A percentile compares a stretch with the other conserved stretches of the same genome.
Evolutionary conservation across 495 filamentous ascomycete species (phyloP).

Genomic region (Aspergillus panamensis): DNA sequence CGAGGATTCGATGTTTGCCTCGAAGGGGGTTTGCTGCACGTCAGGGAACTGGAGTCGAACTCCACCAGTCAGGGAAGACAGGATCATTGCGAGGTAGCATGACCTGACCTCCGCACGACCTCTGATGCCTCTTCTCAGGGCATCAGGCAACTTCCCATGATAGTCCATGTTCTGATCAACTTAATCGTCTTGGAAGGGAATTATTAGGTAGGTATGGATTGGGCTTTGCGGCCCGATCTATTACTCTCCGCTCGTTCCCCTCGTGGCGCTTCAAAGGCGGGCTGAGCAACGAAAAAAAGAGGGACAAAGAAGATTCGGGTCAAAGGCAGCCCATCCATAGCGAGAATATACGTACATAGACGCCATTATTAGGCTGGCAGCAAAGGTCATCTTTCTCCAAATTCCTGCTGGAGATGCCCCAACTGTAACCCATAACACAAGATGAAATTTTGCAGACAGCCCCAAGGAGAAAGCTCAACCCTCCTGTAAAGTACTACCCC

Average conservation of each 20-base stretch:
- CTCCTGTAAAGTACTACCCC: too few relatives aligned
- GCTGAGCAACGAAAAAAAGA: not conserved
- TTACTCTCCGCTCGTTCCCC: not conserved
- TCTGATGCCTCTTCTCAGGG: not conserved
- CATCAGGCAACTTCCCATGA: not conserved
- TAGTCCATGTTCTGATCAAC: too few relatives aligned
- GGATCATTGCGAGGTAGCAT: not conserved
- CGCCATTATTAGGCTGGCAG: not conserved
- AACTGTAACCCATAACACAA: not conserved
- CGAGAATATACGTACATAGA: not conserved
- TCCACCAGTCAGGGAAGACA: not conserved
- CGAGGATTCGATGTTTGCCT: not conserved
- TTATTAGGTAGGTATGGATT: not conserved
- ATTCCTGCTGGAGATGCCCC: not conserved
- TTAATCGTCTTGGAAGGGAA: too few relatives aligned
- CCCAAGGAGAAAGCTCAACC: too few relatives aligned
- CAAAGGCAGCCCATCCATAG: not conserved
- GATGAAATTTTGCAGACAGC: not conserved
- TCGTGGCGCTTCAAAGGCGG: constrained; percentile 1
- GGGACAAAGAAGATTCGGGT: not conserved
- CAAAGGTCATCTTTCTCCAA: not conserved
- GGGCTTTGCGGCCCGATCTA: not conserved
- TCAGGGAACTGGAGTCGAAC: not conserved
- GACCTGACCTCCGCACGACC: not conserved
- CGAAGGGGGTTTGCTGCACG: not conserved